Evolutionary conservation across 1,284 basidiomycete species (phyloP), one percentile per base, ranked within the genome.

Genomic region (Irpex lacteus): DNA sequence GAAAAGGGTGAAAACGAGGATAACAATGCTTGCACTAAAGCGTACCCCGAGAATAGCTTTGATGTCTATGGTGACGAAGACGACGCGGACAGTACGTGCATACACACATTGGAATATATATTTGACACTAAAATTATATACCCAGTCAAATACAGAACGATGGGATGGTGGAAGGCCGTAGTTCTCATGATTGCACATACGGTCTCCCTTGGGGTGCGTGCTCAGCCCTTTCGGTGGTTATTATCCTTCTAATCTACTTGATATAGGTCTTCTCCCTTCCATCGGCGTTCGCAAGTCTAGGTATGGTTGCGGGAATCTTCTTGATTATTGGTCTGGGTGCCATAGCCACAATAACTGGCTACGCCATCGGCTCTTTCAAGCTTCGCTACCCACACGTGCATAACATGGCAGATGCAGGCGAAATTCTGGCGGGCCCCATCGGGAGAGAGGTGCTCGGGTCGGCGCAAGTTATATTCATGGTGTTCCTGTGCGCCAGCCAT

Each of bases 401-500:
- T 63, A 75, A 75, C 49, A 75, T 75, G 74, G 74, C 74, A 26
- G 85, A 86, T 66, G 83, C 84, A 15, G 84, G 84, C 1, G 79
- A 79, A 62, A 79, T 86, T 60, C 68, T 86, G 8, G 81, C 81
- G 47, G 85, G 84, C 9, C 81, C 78, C 18, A 66, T 83, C 40
- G 79, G 78, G 15, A 74, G 84, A 50, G 84, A 85, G 65, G 70
- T 85, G 5, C 75, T 85, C 37, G 77, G 79, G 5, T 65, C 71
- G 2, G 84, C 84, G 4, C 84, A 84, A 21, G 74, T 85, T 47
- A 75, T 84, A 47, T 85, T 85, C 69, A 78, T 84, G 52, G 76
- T 84, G 57, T 82, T 74, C 67, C 26, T 73, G 2, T 74, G 74
- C 59, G 74, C 69, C 8, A 74, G 72, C 49, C 74, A 75, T 60